These are phyloP conservation scores for Thalassiosira ordinaria DNA, from an alignment of 352 stramenopile species.

Conservation along the genomic window DNA sequence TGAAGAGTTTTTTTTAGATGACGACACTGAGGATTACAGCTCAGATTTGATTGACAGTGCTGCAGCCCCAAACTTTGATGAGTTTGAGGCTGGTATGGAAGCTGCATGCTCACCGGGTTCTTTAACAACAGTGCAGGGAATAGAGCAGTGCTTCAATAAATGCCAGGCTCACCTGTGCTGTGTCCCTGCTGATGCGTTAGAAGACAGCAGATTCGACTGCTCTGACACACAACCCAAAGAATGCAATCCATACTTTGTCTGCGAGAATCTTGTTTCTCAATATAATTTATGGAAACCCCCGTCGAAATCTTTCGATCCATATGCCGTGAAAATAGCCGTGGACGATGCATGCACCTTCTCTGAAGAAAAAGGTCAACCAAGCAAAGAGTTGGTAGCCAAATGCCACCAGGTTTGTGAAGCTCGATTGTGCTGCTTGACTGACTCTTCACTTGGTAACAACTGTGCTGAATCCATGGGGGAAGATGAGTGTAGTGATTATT, in stretches of 20 bases:
- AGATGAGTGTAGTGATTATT: constrained; percentile 8
- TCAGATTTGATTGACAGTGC: neutral
- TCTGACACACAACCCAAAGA: constrained; percentile 7
- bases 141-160: constrained; percentile 33
- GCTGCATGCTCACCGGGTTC: constrained; percentile 17
- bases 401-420: constrained; percentile 26
- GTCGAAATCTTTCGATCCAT: constrained; percentile 4
- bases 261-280: constrained; percentile 12
- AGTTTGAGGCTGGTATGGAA: constrained; percentile 7
- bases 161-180: constrained; percentile 33
- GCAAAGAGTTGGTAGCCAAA: constrained; percentile 16
- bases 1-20: too few species aligned
- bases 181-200: neutral
- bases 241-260: constrained; percentile 13
- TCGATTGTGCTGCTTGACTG: constrained; percentile 20
- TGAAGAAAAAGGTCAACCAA: neutral
- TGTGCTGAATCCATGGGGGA: constrained; percentile 9
- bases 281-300: constrained; percentile 22
- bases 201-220: constrained; percentile 14
- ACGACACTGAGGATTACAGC: too few species aligned
- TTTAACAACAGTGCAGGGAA: constrained; percentile 28
- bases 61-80: neutral
- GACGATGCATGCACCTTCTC: constrained; percentile 20
- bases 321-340: constrained; percentile 21
- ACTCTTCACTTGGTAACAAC: constrained; percentile 2